Evolutionary conservation across 2,329 filamentous ascomycete species (phyloP), one percentile per base, ranked within the genome.

Genomic region (Colletotrichum lini): DNA sequence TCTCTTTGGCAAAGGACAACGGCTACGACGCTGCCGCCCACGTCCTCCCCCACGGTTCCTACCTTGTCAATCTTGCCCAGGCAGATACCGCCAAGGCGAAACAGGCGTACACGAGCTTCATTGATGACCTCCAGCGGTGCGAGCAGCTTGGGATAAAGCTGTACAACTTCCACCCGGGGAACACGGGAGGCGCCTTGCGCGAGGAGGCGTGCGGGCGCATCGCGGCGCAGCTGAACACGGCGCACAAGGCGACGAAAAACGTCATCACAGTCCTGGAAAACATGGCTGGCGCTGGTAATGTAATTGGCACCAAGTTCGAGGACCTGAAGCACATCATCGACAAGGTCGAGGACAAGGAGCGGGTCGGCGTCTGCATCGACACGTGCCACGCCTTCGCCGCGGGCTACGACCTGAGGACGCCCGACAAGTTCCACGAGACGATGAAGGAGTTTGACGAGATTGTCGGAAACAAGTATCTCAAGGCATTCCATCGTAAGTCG

Each of bases 81-180:
- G 87, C 91, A 5, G 95, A 98, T 77, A 80, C 89, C 35, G 88
- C 87, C 49, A 97, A 97, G 80, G 94, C 95, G 2, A 88, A 90
- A 62, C 95, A 98, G 83, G 95, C 95, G 1, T 98, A 97, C 79
- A 87, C 85, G 49, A 90, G 91, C 68, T 99, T 99, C 80, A 78
- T 97, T 18, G 95, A 99, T 76, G 96, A 99, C 80, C 86, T 99
- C 1, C 84, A 89, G 61, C 91, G 96, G 12, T 98, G 96, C 80
- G 93, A 98, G 78, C 87, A 88, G 56, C 89, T 99, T 0, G 94
- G 95, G 1, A 98, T 99, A 77, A 87, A 84, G 73, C 87, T 98
- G n/a, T 99, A 98, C 85, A 99, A 99, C 82, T 98, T 99, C 84
- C 96, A 99, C 79, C 96, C 96, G 0, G 96, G 96, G 23, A 95